Percentiles rank a stretch among this genome's conserved stretches.
phyloP scores from a whole-genome alignment of 202 grass and related monocot genomes.

The Saccharum hybrid region DNA sequence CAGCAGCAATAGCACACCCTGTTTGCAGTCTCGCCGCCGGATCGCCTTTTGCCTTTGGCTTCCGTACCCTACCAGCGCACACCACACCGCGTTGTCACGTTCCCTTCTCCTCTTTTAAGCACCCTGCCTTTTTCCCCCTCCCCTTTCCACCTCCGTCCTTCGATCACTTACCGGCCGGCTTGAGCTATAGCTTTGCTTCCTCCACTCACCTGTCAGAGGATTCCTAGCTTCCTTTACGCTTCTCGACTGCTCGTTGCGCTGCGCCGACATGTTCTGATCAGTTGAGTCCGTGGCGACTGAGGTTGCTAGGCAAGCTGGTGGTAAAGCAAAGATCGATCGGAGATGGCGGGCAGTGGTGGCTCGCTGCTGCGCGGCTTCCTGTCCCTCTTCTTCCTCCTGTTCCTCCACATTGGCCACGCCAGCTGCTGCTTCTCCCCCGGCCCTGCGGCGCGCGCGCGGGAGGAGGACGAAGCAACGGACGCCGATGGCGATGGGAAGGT shows the following conservation, averaged over 20 bases:
- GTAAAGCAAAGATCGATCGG: slow-evolving; percentile 3
- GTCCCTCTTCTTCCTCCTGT: slow-evolving; percentile 67
- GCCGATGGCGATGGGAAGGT: neutral
- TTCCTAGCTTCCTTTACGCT: slow-evolving; percentile 9
- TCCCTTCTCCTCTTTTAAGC: slow-evolving; percentile 36
- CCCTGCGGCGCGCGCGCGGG: neutral
- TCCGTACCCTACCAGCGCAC: slow-evolving; percentile 17
- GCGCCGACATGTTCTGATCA: slow-evolving; percentile 34
- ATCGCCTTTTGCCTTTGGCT: slow-evolving; percentile 44
- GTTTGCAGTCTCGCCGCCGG: neutral
- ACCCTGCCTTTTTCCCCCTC: slow-evolving; percentile 6
- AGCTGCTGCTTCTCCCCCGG: slow-evolving; percentile 58
- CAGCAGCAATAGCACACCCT: neutral
- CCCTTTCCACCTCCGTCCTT: slow-evolving; percentile 43
- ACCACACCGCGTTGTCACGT: slow-evolving; percentile 45
- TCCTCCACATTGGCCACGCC: slow-evolving; percentile 60
- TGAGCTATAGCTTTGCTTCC: slow-evolving; percentile 27
- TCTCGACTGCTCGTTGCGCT: neutral
- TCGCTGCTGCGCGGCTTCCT: slow-evolving; percentile 46
- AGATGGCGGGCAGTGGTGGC: slow-evolving; percentile 41
- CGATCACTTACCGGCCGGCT: neutral
- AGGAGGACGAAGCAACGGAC: slow-evolving; percentile 10
- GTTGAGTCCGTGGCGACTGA: neutral
- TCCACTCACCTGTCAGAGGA: slow-evolving; percentile 7
- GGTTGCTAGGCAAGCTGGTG: neutral